These are phyloP conservation scores for Pseudogymnoascus sp. DNA, from an alignment of 2,329 filamentous ascomycete species.

Conservation along the genomic window DNA sequence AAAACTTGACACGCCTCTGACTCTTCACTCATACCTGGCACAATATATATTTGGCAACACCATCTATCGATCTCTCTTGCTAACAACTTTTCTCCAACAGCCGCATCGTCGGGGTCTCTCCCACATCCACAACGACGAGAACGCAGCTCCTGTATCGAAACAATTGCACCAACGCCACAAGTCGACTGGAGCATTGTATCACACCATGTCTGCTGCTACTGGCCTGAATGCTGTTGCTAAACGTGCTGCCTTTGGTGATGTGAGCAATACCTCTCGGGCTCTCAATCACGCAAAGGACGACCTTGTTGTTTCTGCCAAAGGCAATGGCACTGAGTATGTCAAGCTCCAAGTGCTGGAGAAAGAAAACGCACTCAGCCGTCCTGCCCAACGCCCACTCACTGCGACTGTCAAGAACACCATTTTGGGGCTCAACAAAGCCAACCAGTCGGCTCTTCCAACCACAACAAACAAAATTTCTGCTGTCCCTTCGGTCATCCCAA, in stretches of 20 bases:
- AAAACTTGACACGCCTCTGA: constrained; percentile 18
- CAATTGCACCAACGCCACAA: constrained; percentile 77
- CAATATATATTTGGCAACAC: neutral
- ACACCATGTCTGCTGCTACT: constrained; percentile 43
- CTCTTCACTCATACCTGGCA: constrained; percentile 16
- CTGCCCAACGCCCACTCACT: constrained; percentile 52
- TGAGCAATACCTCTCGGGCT: constrained; percentile 58
- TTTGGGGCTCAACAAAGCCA: constrained; percentile 10
- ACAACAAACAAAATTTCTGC: constrained; percentile 13
- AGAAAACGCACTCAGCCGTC: constrained; percentile 44
- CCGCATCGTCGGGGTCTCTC: constrained; percentile 59
- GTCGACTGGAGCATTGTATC: constrained; percentile 58
- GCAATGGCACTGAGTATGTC: constrained; percentile 21
- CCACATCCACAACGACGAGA: constrained; percentile 63
- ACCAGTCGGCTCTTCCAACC: neutral
- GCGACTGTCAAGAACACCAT: constrained; percentile 17
- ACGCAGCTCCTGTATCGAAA: constrained; percentile 47
- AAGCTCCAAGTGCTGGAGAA: constrained; percentile 30
- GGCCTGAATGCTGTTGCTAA: constrained; percentile 60
- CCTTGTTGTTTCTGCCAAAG: constrained; percentile 41
- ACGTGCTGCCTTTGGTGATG: constrained; percentile 72
- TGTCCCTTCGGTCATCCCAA: constrained; percentile 11
- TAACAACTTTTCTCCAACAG: constrained; percentile 39
- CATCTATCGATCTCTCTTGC: constrained; percentile 9
- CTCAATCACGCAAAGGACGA: constrained; percentile 47